Percentiles rank a stretch among this genome's conserved stretches.
phyloP scores from a whole-genome alignment of 2,329 filamentous ascomycete genomes.

The Fusarium sarcochroum region DNA sequence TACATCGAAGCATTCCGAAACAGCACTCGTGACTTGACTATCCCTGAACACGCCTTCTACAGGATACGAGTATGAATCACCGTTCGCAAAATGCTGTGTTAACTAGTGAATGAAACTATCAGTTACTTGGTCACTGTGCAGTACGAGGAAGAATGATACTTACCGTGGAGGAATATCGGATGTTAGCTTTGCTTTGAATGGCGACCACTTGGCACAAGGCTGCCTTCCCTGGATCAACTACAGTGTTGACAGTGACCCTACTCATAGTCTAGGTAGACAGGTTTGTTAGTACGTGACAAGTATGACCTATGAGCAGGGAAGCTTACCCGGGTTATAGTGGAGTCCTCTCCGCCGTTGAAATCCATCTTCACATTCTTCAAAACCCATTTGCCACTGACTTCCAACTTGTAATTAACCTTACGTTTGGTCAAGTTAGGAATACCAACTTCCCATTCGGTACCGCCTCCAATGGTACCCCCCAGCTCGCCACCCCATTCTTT shows the following conservation, averaged over 20 bases:
- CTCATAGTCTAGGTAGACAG: not conserved
- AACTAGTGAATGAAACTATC: not conserved
- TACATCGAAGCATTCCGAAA: not conserved
- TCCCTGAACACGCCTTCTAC: not conserved
- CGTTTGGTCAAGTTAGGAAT: not conserved
- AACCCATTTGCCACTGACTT: not conserved
- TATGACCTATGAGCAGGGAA: not conserved
- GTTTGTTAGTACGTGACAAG: not conserved
- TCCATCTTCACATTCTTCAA: not conserved
- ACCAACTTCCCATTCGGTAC: not conserved
- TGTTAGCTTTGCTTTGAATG: conserved; percentile 1
- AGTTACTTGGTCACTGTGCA: not conserved
- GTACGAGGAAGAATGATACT: not conserved
- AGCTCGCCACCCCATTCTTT: not conserved
- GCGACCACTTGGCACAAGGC: not conserved
- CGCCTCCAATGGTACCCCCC: not conserved
- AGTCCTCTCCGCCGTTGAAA: not conserved
- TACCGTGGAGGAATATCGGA: not conserved
- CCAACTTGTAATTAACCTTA: not conserved
- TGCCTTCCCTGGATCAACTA: not conserved
- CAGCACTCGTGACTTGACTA: not conserved
- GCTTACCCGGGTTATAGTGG: not conserved
- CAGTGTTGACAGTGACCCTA: not conserved
- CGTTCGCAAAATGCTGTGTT: conserved; percentile 3
- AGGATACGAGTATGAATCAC: not conserved